Base-by-base conservation (phyloP, 768 basidiomycete species). In the Boletus vermiculosoides region DNA sequence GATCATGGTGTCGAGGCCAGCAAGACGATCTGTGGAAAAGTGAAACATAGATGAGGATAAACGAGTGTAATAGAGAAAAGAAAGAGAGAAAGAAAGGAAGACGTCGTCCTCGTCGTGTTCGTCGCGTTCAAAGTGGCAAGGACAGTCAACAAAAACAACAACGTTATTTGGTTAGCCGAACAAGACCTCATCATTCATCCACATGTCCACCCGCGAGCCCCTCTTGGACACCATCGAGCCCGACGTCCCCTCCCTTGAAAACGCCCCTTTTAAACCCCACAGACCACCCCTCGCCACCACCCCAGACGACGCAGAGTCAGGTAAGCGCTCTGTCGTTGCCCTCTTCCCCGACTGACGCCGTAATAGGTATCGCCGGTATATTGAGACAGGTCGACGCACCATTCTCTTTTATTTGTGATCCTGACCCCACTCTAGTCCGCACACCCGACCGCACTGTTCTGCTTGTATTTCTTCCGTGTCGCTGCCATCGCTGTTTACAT, bases 401-500 rank as follows among this genome's bases (percentile, higher is more conserved):
- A 2, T 33, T 34, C 31, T 44, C 58, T 51, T 52, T 59, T 45
- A 23, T 50, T 42, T 33, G 36, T 30, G 45, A 44, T 56, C 44
- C 62, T 66, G 48, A 70, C 50, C 42, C n/a, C 37, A 4, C 42
- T 41, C 55, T 64, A 91, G 87, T 92, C 90, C 53, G 82, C 89
- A 11, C 91, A 92, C 66, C 90, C 94, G 4, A 64, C 88, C 44
- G 86, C 87, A 15, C 80, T 99, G n/a, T 83, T 94, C 67, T 92
- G 87, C 71, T 80, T 98, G 42, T 98, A 87, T 73, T 73, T 93
- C 69, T 97, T 99, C 78, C 83, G 94, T 45, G 81, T 85, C 58
- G 80, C 87, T 7, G 96, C 97, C n/a, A 84, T 99, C 54, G 77
- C 86, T 8, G 90, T 94, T 4, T 99, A 99, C 73, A 82, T 98